phyloP scores from a whole-genome alignment of 179 eudicot species.

The Beta macrorhiza region DNA sequence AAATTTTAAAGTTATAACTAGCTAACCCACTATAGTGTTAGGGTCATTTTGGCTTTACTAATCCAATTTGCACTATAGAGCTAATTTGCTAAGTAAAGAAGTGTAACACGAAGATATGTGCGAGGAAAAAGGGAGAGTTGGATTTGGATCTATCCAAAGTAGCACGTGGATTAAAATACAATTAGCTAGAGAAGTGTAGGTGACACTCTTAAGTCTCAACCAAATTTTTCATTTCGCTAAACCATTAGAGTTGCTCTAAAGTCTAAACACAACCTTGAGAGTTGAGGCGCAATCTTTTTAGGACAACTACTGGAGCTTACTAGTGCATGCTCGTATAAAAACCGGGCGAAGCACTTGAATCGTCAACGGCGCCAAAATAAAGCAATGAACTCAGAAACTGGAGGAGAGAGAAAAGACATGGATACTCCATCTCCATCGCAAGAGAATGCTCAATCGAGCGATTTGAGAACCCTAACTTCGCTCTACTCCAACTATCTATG shows the following conservation, averaged over 20 bases:
- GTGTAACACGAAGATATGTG: no score
- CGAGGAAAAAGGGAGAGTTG: no score
- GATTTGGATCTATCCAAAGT: no score
- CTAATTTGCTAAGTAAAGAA: no score
- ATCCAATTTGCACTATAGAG: no score
- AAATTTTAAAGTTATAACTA: no score
- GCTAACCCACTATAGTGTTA: no score
- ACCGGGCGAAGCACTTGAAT: neutral
- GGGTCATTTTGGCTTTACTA: no score
- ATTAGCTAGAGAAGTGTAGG: no score
- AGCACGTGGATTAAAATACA: no score
- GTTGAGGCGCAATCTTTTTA: neutral
- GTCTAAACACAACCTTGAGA: neutral
- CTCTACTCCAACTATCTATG: slow-evolving; percentile 47
- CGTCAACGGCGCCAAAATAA: slow-evolving; percentile 21
- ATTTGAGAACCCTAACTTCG: slow-evolving; percentile 35
- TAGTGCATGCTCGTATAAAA: neutral
- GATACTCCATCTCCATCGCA: slow-evolving; percentile 19
- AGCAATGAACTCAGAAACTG: slow-evolving; percentile 4
- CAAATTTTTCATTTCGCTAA: no score
- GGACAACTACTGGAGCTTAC: neutral
- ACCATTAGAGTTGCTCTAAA: neutral
- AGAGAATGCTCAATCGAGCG: slow-evolving; percentile 21
- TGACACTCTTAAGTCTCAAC: no score
- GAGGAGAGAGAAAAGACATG: slow-evolving; percentile 4